Conservation (phyloP, 2,329 filamentous ascomycete species). For the Cordyceps militaris region DNA sequence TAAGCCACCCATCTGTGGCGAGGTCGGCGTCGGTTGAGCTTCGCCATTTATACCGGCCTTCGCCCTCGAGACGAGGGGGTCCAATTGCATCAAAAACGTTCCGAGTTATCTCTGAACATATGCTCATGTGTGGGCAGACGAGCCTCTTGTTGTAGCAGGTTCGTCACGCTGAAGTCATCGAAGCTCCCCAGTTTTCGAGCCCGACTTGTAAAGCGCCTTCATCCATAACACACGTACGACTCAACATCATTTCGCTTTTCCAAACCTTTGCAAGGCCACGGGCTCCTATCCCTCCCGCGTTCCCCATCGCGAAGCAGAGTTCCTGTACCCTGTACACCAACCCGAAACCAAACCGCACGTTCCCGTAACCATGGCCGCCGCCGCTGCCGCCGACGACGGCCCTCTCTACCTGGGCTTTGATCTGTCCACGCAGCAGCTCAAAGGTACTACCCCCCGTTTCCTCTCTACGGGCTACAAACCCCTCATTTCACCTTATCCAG, state of each 20-base stretch:
- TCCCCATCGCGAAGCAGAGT: too few relatives aligned
- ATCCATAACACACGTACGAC: background rate
- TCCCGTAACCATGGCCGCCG: background rate
- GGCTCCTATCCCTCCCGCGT: too few relatives aligned
- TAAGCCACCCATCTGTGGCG: background rate
- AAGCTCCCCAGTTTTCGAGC: conserved; percentile 1
- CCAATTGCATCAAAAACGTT: too few relatives aligned
- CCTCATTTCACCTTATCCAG: background rate
- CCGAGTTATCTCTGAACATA: too few relatives aligned
- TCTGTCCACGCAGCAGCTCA: conserved; percentile 92
- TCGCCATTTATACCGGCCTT: too few relatives aligned
- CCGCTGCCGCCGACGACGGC: conserved; percentile 22
- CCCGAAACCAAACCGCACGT: background rate
- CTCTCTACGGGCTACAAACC: background rate
- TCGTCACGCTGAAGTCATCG: background rate
- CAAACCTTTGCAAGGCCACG: too few relatives aligned
- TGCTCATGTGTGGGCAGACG: background rate
- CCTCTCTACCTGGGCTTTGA: conserved; percentile 89
- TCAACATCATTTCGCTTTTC: too few relatives aligned
- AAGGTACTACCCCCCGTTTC: conserved; percentile 48
- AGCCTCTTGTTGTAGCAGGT: background rate
- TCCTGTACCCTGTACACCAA: too few relatives aligned
- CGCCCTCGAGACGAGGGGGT: too few relatives aligned
- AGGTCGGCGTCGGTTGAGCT: background rate
- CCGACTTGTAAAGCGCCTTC: background rate